phyloP scores from a whole-genome alignment of 768 basidiomycete genomes.

The Lentinus tigrinus region DNA sequence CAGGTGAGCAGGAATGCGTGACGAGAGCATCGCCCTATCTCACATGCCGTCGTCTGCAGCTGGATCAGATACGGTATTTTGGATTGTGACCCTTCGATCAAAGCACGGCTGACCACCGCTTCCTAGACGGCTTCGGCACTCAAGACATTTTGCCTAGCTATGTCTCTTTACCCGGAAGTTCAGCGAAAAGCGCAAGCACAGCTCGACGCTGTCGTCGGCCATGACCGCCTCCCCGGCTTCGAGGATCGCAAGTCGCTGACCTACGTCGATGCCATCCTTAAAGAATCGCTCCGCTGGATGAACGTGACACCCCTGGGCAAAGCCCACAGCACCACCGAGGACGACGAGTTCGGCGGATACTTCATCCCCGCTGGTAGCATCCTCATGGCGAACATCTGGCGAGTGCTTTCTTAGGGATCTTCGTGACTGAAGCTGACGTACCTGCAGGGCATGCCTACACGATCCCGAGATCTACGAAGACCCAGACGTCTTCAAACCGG shows the following conservation, averaged over 20 bases:
- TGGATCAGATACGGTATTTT: background rate
- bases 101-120: background rate
- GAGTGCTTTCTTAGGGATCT: background rate
- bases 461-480: constrained; percentile 5
- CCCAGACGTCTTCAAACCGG: constrained; percentile 9
- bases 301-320: constrained; percentile 6
- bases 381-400: constrained; percentile 18
- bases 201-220: constrained; percentile 17
- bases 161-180: constrained; percentile 12
- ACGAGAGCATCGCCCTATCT: too few species aligned
- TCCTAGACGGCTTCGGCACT: constrained; percentile 2
- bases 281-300: constrained; percentile 15
- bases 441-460: background rate
- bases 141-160: constrained; percentile 9
- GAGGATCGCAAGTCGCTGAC: constrained; percentile 9
- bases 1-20: too few species aligned
- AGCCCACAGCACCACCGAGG: constrained; percentile 34
- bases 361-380: constrained; percentile 34
- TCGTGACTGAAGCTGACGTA: background rate
- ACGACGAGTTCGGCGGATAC: constrained; percentile 38
- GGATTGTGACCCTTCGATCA: background rate
- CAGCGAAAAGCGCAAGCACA: constrained; percentile 15
- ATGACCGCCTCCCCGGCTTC: constrained; percentile 11
- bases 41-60: too few species aligned
- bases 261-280: constrained; percentile 14